Evolutionary conservation across 2,329 filamentous ascomycete genomes (phyloP).

Genomic region (Penicillium capsulatum): DNA sequence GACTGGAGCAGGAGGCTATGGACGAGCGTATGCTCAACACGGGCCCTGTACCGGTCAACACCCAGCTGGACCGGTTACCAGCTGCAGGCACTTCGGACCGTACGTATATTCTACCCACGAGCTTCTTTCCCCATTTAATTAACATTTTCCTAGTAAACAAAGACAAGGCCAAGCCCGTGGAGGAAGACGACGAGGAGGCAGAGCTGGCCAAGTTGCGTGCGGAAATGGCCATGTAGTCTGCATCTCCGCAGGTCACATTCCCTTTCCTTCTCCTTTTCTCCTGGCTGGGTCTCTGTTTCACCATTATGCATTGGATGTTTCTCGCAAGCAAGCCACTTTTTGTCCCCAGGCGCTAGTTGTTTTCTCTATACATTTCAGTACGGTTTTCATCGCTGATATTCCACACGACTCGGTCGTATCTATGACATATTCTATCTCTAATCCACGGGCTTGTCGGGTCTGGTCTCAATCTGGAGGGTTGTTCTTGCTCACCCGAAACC

Average conservation of each 20-base stretch:
- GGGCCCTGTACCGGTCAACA: slow-evolving; percentile 74
- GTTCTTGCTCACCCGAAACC: too few species aligned
- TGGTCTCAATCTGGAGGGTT: too few species aligned
- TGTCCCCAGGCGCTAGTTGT: slow-evolving; percentile 9
- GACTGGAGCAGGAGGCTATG: slow-evolving; percentile 84
- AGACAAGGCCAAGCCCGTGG: slow-evolving; percentile 48
- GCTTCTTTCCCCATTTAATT: background rate
- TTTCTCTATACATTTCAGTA: slow-evolving; percentile 16
- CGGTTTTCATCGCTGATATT: slow-evolving; percentile 1
- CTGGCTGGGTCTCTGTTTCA: slow-evolving; percentile 10
- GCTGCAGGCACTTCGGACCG: slow-evolving; percentile 68
- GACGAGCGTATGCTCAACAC: slow-evolving; percentile 93
- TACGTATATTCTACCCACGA: slow-evolving; percentile 50
- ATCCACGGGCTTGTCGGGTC: too few species aligned
- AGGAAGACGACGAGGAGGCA: slow-evolving; percentile 93
- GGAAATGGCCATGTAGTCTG: slow-evolving; percentile 87
- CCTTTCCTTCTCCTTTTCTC: slow-evolving; percentile 5
- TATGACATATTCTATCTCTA: too few species aligned
- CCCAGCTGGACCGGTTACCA: slow-evolving; percentile 73
- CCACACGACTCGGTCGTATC: too few species aligned
- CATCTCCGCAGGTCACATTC: background rate
- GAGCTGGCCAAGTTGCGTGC: slow-evolving; percentile 89
- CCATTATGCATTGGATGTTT: slow-evolving; percentile 18
- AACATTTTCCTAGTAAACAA: slow-evolving; percentile 33
- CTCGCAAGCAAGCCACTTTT: slow-evolving; percentile 17